Evolutionary conservation across 257 asterid genomes (phyloP).

Genomic region (Fraxinus quadrangulata): DNA sequence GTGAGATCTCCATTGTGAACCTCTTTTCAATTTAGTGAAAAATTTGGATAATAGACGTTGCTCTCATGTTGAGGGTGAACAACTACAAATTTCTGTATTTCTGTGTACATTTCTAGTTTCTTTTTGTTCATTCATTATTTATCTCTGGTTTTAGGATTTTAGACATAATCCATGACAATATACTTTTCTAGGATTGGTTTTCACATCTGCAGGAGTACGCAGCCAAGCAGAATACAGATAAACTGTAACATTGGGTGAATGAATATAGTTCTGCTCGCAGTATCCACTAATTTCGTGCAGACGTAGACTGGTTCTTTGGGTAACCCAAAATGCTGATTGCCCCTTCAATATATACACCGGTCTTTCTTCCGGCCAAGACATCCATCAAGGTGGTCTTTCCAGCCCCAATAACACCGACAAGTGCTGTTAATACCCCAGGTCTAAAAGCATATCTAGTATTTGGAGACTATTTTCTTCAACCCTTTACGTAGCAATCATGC

Average conservation of each 20-base stretch:
- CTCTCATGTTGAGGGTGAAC: neutral
- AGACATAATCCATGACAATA: too few species aligned
- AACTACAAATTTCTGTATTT: neutral
- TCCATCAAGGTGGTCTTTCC: slow-evolving; percentile 73
- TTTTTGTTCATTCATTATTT: too few species aligned
- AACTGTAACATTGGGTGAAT: slow-evolving; percentile 60
- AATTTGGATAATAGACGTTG: neutral
- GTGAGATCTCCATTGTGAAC: too few species aligned
- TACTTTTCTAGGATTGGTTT: slow-evolving; percentile 39
- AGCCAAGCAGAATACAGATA: slow-evolving; percentile 62
- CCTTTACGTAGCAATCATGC: slow-evolving; percentile 18
- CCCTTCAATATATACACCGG: slow-evolving; percentile 58
- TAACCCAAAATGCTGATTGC: slow-evolving; percentile 49
- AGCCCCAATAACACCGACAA: slow-evolving; percentile 65
- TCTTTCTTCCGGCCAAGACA: slow-evolving; percentile 68
- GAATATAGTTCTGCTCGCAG: slow-evolving; percentile 59
- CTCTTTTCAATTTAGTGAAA: too few species aligned
- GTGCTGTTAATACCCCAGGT: slow-evolving; percentile 66
- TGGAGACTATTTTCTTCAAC: slow-evolving; percentile 45
- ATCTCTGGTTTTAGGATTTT: too few species aligned
- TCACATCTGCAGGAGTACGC: slow-evolving; percentile 51
- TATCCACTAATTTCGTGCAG: slow-evolving; percentile 59
- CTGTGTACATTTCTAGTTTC: too few species aligned
- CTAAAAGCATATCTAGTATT: slow-evolving; percentile 47
- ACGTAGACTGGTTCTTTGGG: slow-evolving; percentile 56